phyloP scores from a whole-genome alignment of 2,329 filamentous ascomycete species.

The Monosporascus sp. region DNA sequence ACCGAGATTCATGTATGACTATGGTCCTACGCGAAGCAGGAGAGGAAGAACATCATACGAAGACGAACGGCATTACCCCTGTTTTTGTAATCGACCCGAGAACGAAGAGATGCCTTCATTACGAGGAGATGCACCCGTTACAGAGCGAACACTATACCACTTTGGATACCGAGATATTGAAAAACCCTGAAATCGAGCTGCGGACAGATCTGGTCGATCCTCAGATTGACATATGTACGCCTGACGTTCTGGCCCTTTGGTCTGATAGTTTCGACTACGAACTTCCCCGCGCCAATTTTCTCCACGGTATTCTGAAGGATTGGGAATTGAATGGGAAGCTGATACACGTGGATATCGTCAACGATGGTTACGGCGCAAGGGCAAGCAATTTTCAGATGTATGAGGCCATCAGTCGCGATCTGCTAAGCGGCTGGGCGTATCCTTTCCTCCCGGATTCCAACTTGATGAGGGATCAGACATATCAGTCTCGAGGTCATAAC shows the following conservation, averaged over 20 bases:
- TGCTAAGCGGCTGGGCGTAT: constrained; percentile 83
- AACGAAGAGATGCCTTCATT: constrained; percentile 80
- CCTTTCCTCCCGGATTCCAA: constrained; percentile 89
- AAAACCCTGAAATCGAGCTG: constrained; percentile 70
- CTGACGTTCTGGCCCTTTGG: constrained; percentile 90
- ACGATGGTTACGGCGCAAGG: constrained; percentile 78
- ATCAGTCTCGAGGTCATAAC: constrained; percentile 62
- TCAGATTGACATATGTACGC: constrained; percentile 94
- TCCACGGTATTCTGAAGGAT: constrained; percentile 91
- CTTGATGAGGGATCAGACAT: constrained; percentile 70
- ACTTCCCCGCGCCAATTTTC: constrained; percentile 77
- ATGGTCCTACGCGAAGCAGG: constrained; percentile 81
- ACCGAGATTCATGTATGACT: constrained; percentile 97
- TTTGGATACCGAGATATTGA: constrained; percentile 75
- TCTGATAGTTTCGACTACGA: constrained; percentile 98
- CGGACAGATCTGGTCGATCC: constrained; percentile 88
- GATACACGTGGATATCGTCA: constrained; percentile 84
- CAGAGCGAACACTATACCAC: constrained; percentile 60
- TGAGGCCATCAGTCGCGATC: constrained; percentile 79
- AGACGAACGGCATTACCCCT: constrained; percentile 68
- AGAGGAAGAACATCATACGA: constrained; percentile 64
- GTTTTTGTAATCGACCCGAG: constrained; percentile 82
- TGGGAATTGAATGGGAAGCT: constrained; percentile 96
- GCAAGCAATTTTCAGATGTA: constrained; percentile 85
- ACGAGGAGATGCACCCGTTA: constrained; percentile 79